phyloP scores from a whole-genome alignment of 305 asterid species.

The Withania somnifera region DNA sequence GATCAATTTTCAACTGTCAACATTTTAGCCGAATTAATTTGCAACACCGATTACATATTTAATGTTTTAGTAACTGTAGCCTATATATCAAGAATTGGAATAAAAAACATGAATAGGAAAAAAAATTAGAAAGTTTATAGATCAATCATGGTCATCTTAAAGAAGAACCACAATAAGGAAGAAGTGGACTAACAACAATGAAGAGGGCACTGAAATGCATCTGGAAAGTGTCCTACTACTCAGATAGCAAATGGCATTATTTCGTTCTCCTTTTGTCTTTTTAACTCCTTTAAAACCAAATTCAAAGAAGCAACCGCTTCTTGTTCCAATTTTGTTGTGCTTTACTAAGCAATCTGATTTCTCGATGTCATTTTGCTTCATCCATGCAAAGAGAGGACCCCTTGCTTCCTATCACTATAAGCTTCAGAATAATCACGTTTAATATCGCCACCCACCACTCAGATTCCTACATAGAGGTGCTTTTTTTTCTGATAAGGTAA shows the following conservation, averaged over 20 bases:
- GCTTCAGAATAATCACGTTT: background rate
- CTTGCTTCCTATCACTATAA: no score
- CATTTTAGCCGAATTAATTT: background rate
- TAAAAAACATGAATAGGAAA: background rate
- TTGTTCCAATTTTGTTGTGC: no score
- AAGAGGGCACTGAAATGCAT: background rate
- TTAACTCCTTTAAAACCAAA: no score
- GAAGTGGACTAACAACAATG: background rate
- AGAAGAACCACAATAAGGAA: background rate
- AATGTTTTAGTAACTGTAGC: background rate
- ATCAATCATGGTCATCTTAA: background rate
- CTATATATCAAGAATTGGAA: background rate
- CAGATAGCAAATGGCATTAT: background rate
- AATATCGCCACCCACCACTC: background rate
- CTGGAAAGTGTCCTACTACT: background rate
- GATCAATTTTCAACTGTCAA: background rate
- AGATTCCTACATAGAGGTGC: background rate
- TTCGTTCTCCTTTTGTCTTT: background rate
- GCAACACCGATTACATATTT: background rate
- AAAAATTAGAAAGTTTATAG: background rate
- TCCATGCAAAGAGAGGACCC: no score
- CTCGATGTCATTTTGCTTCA: no score
- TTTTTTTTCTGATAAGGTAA: background rate
- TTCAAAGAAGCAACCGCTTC: no score
- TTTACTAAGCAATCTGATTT: no score